These are phyloP conservation scores for Crucibulum laeve DNA, from an alignment of 768 basidiomycete species.

Conservation along the genomic window DNA sequence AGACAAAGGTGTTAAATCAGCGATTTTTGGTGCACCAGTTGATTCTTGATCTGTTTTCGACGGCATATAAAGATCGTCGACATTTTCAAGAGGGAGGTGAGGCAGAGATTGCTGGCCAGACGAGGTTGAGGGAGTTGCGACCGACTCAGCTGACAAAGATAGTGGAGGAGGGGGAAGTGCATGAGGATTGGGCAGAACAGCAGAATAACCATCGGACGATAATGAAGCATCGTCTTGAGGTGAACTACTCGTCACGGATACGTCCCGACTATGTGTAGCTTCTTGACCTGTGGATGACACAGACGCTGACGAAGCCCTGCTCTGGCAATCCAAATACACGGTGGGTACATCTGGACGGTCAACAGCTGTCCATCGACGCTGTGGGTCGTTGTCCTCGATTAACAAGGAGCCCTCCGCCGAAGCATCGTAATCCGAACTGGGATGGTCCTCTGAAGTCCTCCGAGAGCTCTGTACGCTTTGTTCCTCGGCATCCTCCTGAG, in stretches of 20 bases:
- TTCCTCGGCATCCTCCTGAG: constrained; percentile 19
- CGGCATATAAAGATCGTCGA: constrained; percentile 12
- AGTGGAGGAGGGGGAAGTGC: constrained; percentile 38
- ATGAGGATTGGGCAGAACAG: constrained; percentile 6
- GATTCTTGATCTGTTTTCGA: constrained; percentile 16
- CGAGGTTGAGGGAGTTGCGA: constrained; percentile 49
- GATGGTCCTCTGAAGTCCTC: constrained; percentile 22
- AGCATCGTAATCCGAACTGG: constrained; percentile 30
- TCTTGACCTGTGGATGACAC: constrained; percentile 14
- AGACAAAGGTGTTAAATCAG: constrained; percentile 18
- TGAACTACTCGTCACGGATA: constrained; percentile 5
- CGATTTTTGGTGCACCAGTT: constrained; percentile 20
- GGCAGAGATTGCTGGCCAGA: constrained; percentile 42
- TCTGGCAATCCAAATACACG: constrained; percentile 31
- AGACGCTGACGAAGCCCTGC: constrained; percentile 25
- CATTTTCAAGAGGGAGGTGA: constrained; percentile 28
- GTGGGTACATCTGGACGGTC: constrained; percentile 27
- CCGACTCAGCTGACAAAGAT: constrained; percentile 57
- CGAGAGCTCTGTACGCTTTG: constrained; percentile 17
- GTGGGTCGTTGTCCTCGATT: constrained; percentile 8
- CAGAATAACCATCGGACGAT: constrained; percentile 20
- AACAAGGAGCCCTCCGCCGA: constrained; percentile 25
- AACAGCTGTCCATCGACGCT: constrained; percentile 10
- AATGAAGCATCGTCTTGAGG: constrained; percentile 21
- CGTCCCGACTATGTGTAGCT: constrained; percentile 1